A percentile compares a stretch with the other conserved stretches of the same genome.
Evolutionary conservation across 2,329 filamentous ascomycete species (phyloP).

Genomic region (Penicillium brasilianum): DNA sequence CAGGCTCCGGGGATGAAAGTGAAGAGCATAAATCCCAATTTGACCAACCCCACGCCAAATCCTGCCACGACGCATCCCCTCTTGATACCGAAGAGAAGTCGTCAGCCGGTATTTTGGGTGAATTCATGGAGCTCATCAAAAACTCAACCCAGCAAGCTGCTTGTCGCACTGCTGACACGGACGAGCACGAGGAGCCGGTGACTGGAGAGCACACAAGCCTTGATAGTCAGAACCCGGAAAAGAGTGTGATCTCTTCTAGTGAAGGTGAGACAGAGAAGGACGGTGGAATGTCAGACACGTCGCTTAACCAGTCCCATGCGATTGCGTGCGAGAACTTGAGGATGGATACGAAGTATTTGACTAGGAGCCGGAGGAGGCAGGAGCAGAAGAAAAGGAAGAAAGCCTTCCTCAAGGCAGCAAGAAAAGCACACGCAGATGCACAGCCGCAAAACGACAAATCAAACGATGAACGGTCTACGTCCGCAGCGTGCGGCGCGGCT

Average conservation of each 20-base stretch:
- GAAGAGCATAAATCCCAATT: background rate
- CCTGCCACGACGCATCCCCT: background rate
- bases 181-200: background rate
- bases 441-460: background rate
- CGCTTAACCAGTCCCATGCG: background rate
- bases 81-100: background rate
- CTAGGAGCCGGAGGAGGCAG: background rate
- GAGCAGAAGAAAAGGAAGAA: background rate
- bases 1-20: background rate
- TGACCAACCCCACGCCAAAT: background rate
- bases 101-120: background rate
- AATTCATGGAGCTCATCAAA: background rate
- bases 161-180: background rate
- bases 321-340: background rate
- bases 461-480: background rate
- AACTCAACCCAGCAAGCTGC: background rate
- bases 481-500: background rate
- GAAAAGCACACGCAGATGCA: conserved; percentile 1
- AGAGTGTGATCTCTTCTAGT: background rate
- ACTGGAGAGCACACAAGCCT: background rate
- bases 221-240: background rate
- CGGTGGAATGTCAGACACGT: background rate
- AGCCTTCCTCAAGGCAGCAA: background rate
- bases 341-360: background rate
- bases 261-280: background rate